Conservation (phyloP, 1,284 basidiomycete genomes). For the Rhodofomes roseus region DNA sequence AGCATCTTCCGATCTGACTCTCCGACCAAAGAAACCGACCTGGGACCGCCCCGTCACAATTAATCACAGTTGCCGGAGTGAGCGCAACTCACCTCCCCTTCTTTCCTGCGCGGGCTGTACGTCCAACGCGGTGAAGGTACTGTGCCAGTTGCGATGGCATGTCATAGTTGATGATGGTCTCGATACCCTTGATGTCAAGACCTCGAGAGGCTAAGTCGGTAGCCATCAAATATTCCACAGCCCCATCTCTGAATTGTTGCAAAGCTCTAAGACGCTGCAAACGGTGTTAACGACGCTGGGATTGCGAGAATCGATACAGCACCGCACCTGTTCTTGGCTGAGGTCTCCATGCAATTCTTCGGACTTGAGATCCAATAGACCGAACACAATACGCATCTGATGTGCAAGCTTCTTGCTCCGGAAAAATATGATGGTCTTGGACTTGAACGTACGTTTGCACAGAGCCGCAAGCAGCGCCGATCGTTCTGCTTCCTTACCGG, state of each 20-base stretch:
- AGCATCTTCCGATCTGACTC: conserved; percentile 96
- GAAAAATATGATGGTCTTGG: conserved; percentile 88
- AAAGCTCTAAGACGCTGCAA: conserved; percentile 80
- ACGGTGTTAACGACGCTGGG: neutral
- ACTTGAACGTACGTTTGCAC: conserved; percentile 85
- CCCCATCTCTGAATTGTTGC: conserved; percentile 82
- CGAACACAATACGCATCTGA: conserved; percentile 93
- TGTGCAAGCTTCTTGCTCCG: conserved; percentile 96
- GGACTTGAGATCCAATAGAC: conserved; percentile 82
- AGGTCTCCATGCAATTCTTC: conserved; percentile 95
- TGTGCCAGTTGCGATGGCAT: conserved; percentile 94
- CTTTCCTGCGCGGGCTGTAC: conserved; percentile 92
- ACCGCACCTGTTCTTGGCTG: conserved; percentile 85
- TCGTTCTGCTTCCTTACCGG: conserved; percentile 75
- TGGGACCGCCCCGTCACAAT: conserved; percentile 24
- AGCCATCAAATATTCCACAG: conserved; percentile 88
- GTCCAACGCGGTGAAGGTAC: conserved; percentile 94
- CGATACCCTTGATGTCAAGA: conserved; percentile 96
- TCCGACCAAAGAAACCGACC: conserved; percentile 93
- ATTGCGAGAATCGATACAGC: neutral
- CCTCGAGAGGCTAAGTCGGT: conserved; percentile 96
- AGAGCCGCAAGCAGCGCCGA: conserved; percentile 81
- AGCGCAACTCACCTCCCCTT: conserved; percentile 72
- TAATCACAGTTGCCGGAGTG: neutral
- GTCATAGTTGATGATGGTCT: conserved; percentile 97